Evolutionary conservation across 768 basidiomycete species (phyloP).

Genomic region (Cystofilobasidium bisporidii): DNA sequence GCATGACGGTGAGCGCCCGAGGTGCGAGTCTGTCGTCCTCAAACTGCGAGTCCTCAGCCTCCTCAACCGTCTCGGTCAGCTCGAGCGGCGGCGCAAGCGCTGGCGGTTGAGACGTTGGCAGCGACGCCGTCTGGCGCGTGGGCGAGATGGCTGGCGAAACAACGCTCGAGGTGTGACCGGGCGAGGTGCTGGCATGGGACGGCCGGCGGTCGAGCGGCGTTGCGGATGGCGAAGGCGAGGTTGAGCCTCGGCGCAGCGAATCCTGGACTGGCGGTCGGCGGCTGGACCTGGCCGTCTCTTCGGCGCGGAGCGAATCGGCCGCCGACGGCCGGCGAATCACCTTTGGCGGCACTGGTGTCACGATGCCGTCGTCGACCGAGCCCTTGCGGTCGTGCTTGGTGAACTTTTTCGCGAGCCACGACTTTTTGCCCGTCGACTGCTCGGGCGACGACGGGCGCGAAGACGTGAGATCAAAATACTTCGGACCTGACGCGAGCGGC

Average conservation of each 20-base stretch:
- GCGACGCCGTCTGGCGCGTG: not conserved
- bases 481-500: slow-evolving; percentile 9
- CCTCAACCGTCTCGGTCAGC: not conserved
- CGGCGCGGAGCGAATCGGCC: not conserved
- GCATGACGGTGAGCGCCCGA: no score
- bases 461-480: slow-evolving; percentile 10
- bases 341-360: not conserved
- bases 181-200: not conserved
- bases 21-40: no score
- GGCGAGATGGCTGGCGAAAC: not conserved
- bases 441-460: slow-evolving; percentile 28
- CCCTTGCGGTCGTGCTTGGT: slow-evolving; percentile 17
- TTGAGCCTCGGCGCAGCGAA: not conserved
- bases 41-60: not conserved
- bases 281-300: not conserved
- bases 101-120: not conserved
- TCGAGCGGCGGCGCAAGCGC: not conserved
- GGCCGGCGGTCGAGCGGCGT: not conserved
- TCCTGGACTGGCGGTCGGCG: slow-evolving; percentile 1
- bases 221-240: not conserved
- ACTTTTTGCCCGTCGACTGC: slow-evolving; percentile 32
- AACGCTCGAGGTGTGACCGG: not conserved
- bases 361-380: not conserved
- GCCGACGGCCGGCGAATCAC: not conserved
- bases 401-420: slow-evolving; percentile 41